Conservation (phyloP, 164 flowering plant species). For the Sextonia rubra region DNA sequence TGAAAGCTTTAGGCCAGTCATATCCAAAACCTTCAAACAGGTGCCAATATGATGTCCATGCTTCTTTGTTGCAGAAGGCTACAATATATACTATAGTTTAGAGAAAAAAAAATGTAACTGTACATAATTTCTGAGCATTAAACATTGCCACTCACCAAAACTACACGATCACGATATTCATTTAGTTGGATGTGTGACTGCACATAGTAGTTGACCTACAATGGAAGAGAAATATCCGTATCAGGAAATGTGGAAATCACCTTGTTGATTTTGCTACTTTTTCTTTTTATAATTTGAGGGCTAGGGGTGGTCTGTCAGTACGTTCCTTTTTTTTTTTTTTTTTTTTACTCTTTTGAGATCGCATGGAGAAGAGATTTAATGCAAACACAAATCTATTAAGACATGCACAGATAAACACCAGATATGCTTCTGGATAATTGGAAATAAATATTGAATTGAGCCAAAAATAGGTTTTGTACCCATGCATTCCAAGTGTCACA, state of each 20-base stretch:
- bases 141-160: slow-evolving; percentile 52
- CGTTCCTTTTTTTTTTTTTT: no score
- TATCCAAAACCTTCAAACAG: slow-evolving; percentile 87
- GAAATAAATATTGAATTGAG: no score
- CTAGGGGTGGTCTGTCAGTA: no score
- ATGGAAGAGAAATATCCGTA: slow-evolving; percentile 10
- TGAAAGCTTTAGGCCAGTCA: slow-evolving; percentile 93
- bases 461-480: no score
- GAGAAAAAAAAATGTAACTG: background rate
- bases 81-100: slow-evolving; percentile 14
- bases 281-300: no score
- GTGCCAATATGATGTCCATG: slow-evolving; percentile 63
- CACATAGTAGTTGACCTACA: slow-evolving; percentile 78
- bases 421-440: background rate
- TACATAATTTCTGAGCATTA: background rate
- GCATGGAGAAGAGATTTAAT: background rate
- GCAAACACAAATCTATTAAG: slow-evolving; percentile 3
- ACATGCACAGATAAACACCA: background rate
- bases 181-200: slow-evolving; percentile 98
- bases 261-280: no score
- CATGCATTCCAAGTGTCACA: no score
- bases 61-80: slow-evolving; percentile 79
- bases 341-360: no score
- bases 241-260: background rate
- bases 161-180: slow-evolving; percentile 89